A percentile compares a stretch with the other conserved stretches of the same genome.
These are phyloP conservation scores for Monascus purpureus DNA, from an alignment of 495 filamentous ascomycete species.

Conservation along the genomic window DNA sequence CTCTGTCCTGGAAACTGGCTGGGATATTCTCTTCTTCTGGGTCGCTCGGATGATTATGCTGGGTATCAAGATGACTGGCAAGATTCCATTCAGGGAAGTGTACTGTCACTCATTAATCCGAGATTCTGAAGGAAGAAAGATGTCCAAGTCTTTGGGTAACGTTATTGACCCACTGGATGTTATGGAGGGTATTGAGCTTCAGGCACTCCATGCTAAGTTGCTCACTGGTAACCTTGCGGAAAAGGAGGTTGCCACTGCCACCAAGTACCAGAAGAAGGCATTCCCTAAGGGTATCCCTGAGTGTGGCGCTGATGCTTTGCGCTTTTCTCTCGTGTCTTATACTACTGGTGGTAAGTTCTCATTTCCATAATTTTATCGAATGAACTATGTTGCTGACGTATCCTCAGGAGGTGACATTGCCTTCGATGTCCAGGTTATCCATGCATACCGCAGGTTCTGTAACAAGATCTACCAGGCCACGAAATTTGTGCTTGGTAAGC, in stretches of 20 bases:
- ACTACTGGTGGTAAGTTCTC: conserved; percentile 58
- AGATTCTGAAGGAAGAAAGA: conserved; percentile 68
- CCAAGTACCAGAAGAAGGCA: conserved; percentile 64
- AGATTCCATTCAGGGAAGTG: conserved; percentile 66
- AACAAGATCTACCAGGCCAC: conserved; percentile 91
- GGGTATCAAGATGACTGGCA: conserved; percentile 57
- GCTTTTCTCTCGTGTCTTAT: conserved; percentile 70
- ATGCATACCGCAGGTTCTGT: conserved; percentile 71
- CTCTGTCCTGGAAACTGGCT: conserved; percentile 63
- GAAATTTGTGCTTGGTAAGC: conserved; percentile 70
- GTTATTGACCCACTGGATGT: conserved; percentile 74
- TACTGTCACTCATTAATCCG: conserved; percentile 67
- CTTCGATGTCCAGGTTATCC: conserved; percentile 74
- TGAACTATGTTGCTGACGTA: conserved; percentile 6
- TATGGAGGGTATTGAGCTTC: conserved; percentile 56
- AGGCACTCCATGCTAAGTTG: conserved; percentile 56
- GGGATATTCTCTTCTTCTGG: conserved; percentile 86
- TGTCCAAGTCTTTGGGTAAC: conserved; percentile 76
- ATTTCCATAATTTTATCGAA: not conserved
- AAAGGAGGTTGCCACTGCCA: conserved; percentile 57
- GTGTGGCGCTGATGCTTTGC: conserved; percentile 73
- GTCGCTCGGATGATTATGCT: conserved; percentile 76
- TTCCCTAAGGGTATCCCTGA: conserved; percentile 76
- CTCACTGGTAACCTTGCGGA: conserved; percentile 56
- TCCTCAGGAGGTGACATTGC: conserved; percentile 53